A percentile compares a stretch with the other conserved stretches of the same genome.
Evolutionary conservation across 2,329 filamentous ascomycete species (phyloP).

Genomic region (Penicillium nordicum): DNA sequence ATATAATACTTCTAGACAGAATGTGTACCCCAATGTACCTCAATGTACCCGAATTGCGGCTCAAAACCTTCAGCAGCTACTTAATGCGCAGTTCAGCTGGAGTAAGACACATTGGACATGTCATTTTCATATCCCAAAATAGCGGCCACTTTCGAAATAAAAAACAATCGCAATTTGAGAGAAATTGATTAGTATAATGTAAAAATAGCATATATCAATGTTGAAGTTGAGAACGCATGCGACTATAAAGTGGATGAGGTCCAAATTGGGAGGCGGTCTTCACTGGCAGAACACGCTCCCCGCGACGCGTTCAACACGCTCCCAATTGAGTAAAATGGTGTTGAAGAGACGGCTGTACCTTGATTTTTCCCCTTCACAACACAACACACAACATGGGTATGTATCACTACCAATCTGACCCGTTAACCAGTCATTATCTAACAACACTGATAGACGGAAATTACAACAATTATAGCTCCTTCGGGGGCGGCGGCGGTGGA

Average conservation of each 20-base stretch:
- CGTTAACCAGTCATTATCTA: not conserved
- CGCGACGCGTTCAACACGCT: conserved; percentile 41
- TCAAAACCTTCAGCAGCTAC: not conserved
- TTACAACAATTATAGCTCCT: conserved; percentile 52
- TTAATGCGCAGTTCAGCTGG: not conserved
- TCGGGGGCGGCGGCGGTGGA: conserved; percentile 53
- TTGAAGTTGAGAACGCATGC: not conserved
- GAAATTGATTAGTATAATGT: not conserved
- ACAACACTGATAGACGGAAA: conserved; percentile 29
- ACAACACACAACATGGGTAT: conserved; percentile 30
- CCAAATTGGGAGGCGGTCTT: not conserved
- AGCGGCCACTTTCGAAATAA: not conserved
- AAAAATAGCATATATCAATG: not conserved
- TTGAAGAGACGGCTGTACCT: conserved; percentile 4
- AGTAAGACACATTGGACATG: not conserved
- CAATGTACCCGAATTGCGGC: too few relatives aligned
- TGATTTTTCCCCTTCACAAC: conserved; percentile 12
- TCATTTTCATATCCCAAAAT: not conserved
- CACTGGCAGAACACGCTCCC: conserved; percentile 12
- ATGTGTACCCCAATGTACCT: too few relatives aligned
- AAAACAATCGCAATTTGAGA: too few relatives aligned
- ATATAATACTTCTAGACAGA: too few relatives aligned
- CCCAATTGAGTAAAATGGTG: conserved; percentile 40
- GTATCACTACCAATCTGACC: not conserved
- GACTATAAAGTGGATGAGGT: not conserved